Evolutionary conservation across 371 early-diverging fungal genomes (phyloP).

Genomic region (Mortierella sp.): DNA sequence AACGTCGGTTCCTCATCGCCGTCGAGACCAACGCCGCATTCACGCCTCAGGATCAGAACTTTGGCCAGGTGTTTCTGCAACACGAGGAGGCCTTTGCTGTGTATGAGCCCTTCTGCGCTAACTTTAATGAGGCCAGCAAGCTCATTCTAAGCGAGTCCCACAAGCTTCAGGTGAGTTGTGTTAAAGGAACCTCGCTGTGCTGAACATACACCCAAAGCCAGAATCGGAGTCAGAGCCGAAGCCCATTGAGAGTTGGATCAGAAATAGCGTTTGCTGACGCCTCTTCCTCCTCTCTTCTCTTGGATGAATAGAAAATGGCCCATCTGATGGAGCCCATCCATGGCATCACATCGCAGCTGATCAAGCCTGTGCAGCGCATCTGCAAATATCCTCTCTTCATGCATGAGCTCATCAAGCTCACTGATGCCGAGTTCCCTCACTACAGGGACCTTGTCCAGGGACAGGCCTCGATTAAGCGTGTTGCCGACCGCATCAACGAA

Average conservation of each 20-base stretch:
- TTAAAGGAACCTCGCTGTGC: too few relatives aligned
- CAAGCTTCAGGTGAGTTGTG: constrained; percentile 59
- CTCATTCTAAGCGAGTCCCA: constrained; percentile 64
- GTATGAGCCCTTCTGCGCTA: constrained; percentile 95
- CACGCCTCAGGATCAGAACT: constrained; percentile 82
- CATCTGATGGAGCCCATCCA: constrained; percentile 86
- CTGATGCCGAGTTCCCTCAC: constrained; percentile 74
- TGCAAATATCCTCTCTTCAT: constrained; percentile 96
- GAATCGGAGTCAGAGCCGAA: too few relatives aligned
- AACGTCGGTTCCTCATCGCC: constrained; percentile 92
- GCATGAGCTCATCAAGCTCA: constrained; percentile 85
- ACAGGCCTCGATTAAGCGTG: constrained; percentile 83
- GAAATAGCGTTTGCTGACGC: not conserved
- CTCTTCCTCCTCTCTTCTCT: not conserved
- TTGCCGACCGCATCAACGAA: constrained; percentile 93
- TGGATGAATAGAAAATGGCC: constrained; percentile 60
- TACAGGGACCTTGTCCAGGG: constrained; percentile 84
- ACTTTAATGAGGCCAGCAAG: constrained; percentile 81
- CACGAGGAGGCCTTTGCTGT: constrained; percentile 91
- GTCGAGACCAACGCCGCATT: constrained; percentile 87
- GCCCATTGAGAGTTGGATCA: too few relatives aligned
- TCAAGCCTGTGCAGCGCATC: constrained; percentile 97
- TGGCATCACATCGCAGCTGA: constrained; percentile 90
- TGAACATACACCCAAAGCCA: too few relatives aligned
- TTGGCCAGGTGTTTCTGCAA: constrained; percentile 83